Base-by-base conservation (phyloP, 2,329 filamentous ascomycete species). In the Furcasterigmium furcatum region DNA sequence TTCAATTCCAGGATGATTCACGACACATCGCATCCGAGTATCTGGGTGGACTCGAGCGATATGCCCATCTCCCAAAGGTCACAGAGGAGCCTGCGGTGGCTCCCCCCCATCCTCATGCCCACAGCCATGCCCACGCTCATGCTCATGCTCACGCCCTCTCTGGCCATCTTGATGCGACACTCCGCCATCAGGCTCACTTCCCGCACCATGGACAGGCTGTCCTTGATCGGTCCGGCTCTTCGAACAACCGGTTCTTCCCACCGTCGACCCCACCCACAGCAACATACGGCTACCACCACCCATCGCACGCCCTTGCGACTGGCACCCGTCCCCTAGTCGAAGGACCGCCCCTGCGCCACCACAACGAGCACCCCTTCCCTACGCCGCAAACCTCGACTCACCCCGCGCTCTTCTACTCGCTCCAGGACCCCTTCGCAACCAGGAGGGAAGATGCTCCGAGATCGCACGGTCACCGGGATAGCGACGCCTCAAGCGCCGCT, bases 11-110 rank as follows among this genome's bases (percentile, higher is more conserved):
- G 57, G 92, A 96, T 60, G 91, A 97, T 61, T 96, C 91, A 19
- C 80, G 91, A 24, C 78, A 87, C 39, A 95, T 96, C 63, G 92
- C 92, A 7, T 92, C 88, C 1, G 91, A 96, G 62, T 97, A 97
- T 63, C 76, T 80, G 44, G 91, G 89, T 4, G 92, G 92, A 0
- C 68, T 85, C 20, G 79, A 82, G 52, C 82, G 82, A 51, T 96
- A 96, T 65, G 76, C 83, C 20, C 73, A 73, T 5, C 61, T 80
- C 24, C 73, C 73, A 45, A 45, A 36, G 35, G 29, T 44, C 67
- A 67, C 50, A 21, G 48, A 25, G 22, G 34, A 36, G 34, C 34
- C 34, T 7, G n/a, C 34, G 4, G 30, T 32, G 8, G n/a, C 34
- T 12, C n/a, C 34, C 8, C n/a, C 34, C 5, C 34, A n/a, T n/a